These are phyloP conservation scores for Silene conica DNA, from an alignment of 148 eudicot genomes.

Conservation along the genomic window DNA sequence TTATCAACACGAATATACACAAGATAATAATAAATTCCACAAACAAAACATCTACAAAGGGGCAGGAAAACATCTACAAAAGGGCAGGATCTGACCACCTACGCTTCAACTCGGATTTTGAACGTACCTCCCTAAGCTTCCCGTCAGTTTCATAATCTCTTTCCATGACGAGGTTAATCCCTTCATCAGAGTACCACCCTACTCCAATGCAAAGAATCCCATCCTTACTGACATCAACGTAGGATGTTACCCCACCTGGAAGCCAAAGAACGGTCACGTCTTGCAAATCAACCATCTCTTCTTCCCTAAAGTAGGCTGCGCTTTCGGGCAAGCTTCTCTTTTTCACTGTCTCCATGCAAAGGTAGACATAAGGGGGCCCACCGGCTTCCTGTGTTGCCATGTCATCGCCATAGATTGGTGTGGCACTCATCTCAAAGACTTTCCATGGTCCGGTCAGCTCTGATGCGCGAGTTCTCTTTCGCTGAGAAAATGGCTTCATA, in stretches of 20 bases:
- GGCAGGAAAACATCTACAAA: conserved; percentile 31
- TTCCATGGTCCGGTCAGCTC: conserved; percentile 89
- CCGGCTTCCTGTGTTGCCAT: conserved; percentile 34
- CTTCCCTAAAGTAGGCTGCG: conserved; percentile 70
- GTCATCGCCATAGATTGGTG: conserved; percentile 80
- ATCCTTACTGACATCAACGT: conserved; percentile 80
- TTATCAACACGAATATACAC: conserved; percentile 2
- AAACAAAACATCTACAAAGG: conserved; percentile 28
- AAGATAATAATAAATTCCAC: conserved; percentile 15
- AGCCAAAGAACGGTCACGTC: conserved; percentile 88
- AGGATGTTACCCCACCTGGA: conserved; percentile 89
- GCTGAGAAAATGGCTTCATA: conserved; percentile 84
- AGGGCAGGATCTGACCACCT: conserved; percentile 66
- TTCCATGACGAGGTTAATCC: conserved; percentile 95
- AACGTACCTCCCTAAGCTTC: conserved; percentile 76
- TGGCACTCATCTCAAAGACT: conserved; percentile 92
- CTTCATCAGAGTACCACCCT: conserved; percentile 98
- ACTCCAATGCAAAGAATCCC: conserved; percentile 90
- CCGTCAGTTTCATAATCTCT: conserved; percentile 95
- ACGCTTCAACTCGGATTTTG: conserved; percentile 82
- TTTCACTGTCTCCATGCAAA: conserved; percentile 83
- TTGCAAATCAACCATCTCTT: conserved; percentile 81
- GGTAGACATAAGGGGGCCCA: conserved; percentile 64
- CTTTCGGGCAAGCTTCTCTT: conserved; percentile 76
- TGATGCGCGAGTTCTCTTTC: conserved; percentile 68